These are phyloP conservation scores for Rutstroemia sp. DNA, from an alignment of 2,329 filamentous ascomycete genomes.

Conservation along the genomic window DNA sequence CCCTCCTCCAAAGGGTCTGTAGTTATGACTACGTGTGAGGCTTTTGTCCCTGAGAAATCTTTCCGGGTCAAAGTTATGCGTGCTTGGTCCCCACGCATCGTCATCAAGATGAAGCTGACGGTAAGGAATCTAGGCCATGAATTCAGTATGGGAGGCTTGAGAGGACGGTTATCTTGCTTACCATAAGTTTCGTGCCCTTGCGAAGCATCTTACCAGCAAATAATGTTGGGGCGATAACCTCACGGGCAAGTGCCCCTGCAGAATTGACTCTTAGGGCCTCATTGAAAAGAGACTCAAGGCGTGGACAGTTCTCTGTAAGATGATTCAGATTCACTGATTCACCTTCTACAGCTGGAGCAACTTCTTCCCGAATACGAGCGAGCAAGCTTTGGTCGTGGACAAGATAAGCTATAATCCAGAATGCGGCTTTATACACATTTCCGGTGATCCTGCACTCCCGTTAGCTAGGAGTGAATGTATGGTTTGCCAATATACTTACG, in stretches of 20 bases:
- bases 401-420: background rate
- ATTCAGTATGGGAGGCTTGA: slow-evolving; percentile 23
- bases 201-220: background rate
- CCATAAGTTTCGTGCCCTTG: slow-evolving; percentile 2
- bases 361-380: background rate
- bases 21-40: background rate
- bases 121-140: background rate
- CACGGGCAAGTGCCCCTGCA: slow-evolving; percentile 3
- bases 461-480: background rate
- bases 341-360: background rate
- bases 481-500: background rate
- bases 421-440: background rate
- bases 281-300: slow-evolving; percentile 1
- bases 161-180: slow-evolving; percentile 25
- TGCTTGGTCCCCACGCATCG: background rate
- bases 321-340: background rate
- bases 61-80: slow-evolving; percentile 1
- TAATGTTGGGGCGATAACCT: background rate
- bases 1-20: slow-evolving; percentile 4
- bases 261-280: slow-evolving; percentile 4
- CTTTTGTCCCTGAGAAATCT: background rate
- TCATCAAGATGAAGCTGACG: slow-evolving; percentile 6
- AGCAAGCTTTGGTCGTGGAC: background rate
- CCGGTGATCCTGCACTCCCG: background rate
- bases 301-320: background rate